Evolutionary conservation across 495 filamentous ascomycete genomes (phyloP).

Genomic region (Penicillium argentinense): DNA sequence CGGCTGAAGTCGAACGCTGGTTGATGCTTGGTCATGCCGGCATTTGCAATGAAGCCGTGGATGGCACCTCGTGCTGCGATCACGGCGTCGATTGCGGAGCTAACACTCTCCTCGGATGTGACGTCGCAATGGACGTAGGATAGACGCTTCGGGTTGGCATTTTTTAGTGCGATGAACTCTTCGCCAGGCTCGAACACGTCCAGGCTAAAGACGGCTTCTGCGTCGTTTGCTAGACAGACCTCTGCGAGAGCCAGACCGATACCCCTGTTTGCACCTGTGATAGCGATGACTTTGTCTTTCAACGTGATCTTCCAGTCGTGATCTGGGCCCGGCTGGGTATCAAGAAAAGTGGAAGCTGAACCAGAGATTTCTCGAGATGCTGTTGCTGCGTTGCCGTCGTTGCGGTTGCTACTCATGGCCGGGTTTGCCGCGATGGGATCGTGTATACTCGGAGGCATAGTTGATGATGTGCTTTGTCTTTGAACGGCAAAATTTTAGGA

Average conservation of each 20-base stretch:
- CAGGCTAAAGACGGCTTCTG: conserved; percentile 36
- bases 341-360: conserved; percentile 7
- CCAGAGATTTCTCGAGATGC: not conserved
- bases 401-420: not conserved
- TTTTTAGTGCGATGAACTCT: conserved; percentile 33
- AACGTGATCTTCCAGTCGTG: conserved; percentile 31
- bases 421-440: too few relatives aligned
- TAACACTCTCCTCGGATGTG: conserved; percentile 37
- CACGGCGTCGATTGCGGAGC: conserved; percentile 39
- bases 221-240: conserved; percentile 40
- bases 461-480: not conserved
- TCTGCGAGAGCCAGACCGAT: conserved; percentile 41
- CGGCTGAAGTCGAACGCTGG: conserved; percentile 42
- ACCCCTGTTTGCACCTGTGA: conserved; percentile 42
- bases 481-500: not conserved
- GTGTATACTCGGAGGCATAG: not conserved
- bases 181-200: conserved; percentile 42
- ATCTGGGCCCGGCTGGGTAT: conserved; percentile 21
- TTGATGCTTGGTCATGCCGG: conserved; percentile 48
- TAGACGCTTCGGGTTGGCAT: conserved; percentile 30
- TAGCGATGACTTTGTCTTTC: conserved; percentile 27
- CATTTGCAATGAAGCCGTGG: conserved; percentile 38
- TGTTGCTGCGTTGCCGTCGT: not conserved
- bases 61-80: conserved; percentile 32
- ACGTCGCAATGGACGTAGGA: conserved; percentile 41